Conservation (phyloP, 2,329 filamentous ascomycete species). For the Endocalyx cinctus region DNA sequence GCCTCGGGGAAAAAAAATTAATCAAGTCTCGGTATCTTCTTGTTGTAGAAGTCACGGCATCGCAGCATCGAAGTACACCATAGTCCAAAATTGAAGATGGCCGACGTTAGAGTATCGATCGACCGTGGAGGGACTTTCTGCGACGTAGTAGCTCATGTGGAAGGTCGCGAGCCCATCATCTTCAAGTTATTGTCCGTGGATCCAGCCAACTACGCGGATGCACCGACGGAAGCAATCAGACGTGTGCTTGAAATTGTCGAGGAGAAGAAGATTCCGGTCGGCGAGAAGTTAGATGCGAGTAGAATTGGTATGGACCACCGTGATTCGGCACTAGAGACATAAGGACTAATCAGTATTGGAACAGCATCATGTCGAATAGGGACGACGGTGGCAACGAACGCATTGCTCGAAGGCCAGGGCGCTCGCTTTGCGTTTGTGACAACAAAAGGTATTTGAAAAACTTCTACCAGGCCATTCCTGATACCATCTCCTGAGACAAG, state of each 20-base stretch:
- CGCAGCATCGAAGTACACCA: no score
- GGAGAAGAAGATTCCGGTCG: constrained; percentile 46
- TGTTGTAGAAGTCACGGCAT: no score
- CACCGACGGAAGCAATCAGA: constrained; percentile 65
- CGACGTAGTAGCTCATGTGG: constrained; percentile 62
- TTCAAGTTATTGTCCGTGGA: constrained; percentile 74
- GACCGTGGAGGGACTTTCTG: constrained; percentile 71
- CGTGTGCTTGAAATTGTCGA: constrained; percentile 60
- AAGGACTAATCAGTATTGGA: constrained; percentile 5
- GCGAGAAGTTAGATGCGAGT: constrained; percentile 26
- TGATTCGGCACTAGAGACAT: no score
- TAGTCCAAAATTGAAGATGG: no score
- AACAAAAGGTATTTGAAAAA: constrained; percentile 49
- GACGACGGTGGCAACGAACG: constrained; percentile 72
- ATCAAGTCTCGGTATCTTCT: no score
- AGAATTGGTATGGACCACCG: constrained; percentile 21
- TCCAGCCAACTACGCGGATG: constrained; percentile 65
- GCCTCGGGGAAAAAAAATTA: no score
- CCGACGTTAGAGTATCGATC: no score
- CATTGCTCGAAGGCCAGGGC: constrained; percentile 68
- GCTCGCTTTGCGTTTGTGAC: constrained; percentile 66
- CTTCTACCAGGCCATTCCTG: no score
- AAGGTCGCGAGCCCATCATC: constrained; percentile 62
- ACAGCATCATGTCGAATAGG: constrained; percentile 71
- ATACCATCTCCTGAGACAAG: no score